Percentiles rank a stretch among this genome's conserved stretches.
Conservation (phyloP, 108 stramenopile species). For the Hondaea fermentalgiana region DNA sequence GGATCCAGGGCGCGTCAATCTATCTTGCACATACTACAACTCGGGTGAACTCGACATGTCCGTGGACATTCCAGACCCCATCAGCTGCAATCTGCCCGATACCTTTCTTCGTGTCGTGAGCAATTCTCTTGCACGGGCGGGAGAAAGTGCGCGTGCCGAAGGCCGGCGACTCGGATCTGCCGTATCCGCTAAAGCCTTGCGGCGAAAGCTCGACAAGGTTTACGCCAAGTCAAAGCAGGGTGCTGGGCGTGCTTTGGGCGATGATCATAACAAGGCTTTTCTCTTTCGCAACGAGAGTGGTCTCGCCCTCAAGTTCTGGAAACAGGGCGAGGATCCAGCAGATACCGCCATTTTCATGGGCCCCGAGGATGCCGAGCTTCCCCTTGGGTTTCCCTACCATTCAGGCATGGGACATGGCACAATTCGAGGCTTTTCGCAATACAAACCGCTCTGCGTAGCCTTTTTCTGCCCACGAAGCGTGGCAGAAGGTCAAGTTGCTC, state of each 20-base stretch:
- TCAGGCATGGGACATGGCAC: not conserved
- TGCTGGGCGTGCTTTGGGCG: not conserved
- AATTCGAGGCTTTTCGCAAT: not conserved
- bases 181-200: not conserved
- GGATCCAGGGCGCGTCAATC: not conserved
- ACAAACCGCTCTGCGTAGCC: not conserved
- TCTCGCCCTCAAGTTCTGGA: not conserved
- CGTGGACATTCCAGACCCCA: not conserved
- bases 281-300: not conserved
- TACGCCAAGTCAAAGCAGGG: not conserved
- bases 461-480: not conserved
- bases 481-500: not conserved
- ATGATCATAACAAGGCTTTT: not conserved
- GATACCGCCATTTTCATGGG: not conserved
- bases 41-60: not conserved
- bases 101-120: not conserved
- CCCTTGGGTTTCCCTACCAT: not conserved
- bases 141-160: not conserved
- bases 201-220: not conserved
- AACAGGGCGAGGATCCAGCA: not conserved
- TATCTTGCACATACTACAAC: not conserved
- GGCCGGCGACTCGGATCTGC: not conserved
- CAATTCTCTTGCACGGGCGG: not conserved
- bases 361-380: not conserved
- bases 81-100: not conserved